Conservation (phyloP, 306 rosid species). For the Prunus campanulata region DNA sequence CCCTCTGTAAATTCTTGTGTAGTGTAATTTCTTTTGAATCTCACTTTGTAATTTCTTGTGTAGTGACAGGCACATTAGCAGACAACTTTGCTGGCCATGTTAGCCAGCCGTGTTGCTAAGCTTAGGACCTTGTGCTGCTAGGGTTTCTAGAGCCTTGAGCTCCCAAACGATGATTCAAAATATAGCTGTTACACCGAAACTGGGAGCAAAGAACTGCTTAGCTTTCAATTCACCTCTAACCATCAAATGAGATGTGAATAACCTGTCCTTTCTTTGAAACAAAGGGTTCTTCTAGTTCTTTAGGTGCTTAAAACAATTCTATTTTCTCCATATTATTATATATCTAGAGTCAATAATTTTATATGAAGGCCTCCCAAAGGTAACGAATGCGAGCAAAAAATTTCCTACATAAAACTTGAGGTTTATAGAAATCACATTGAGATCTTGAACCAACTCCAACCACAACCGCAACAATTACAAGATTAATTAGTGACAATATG, state of each 20-base stretch:
- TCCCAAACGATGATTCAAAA: not conserved
- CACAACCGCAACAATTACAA: not conserved
- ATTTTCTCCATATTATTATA: too few species aligned
- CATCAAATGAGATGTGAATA: not conserved
- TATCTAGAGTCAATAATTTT: too few species aligned
- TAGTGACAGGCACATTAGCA: not conserved
- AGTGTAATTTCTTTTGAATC: not conserved
- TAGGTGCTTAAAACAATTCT: too few species aligned
- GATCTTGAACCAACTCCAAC: not conserved
- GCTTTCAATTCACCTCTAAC: not conserved
- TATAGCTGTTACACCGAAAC: too few species aligned
- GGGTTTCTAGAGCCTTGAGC: not conserved
- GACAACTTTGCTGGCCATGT: not conserved
- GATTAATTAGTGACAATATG: not conserved
- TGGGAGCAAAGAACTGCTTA: too few species aligned
- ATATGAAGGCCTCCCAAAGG: too few species aligned
- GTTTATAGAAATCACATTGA: not conserved
- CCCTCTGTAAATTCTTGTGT: not conserved
- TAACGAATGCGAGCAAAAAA: too few species aligned
- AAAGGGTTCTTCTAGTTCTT: too few species aligned
- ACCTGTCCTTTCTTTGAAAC: not conserved
- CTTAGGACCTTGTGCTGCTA: not conserved
- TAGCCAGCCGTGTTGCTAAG: not conserved
- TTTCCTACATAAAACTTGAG: not conserved
- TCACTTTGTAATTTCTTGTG: not conserved